Base-by-base conservation (phyloP, 805 yeast species). In the Saccharomycopsis amapae region DNA sequence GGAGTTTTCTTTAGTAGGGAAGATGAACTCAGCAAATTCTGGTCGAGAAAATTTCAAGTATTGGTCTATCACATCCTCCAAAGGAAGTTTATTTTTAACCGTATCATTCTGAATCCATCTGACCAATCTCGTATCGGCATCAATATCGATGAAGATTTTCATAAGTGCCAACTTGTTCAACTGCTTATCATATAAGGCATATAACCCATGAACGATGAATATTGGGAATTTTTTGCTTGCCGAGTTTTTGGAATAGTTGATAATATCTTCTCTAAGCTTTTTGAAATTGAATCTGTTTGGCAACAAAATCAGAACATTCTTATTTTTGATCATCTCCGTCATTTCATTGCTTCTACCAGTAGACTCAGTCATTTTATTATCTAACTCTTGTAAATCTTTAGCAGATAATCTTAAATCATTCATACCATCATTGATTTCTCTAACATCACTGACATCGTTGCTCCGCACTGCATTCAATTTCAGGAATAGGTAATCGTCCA, bases 41-140 rank as follows among this genome's bases (percentile, higher is more conserved):
- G 77, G 71, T 46, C 86, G 68, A 2, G 85, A 75, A 3, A 65
- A 62, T 38, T 67, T 69, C 34, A 85, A 60, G 59, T 85, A 85
- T 30, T 61, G 45, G 32, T 65, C 63, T 28, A 71, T 42, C 15
- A 72, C 53, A 1, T 53, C 56, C 9, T 55, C 59, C 5, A 68
- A 53, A 18, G 55, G 55, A 1, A 56, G 51, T 5, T 55, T 57
- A 4, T 50, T 50, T 7, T 49, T 54, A 2, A 62, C 1, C 19
- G 38, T 25, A 31, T 48, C 30, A 51, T 59, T 10, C 53, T 45
- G 9, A 39, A 85, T 81, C 83, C 93, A 78, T 53, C 95, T 73
- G n/a, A 86, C 79, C 34, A 89, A 65, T 45, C 96, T 65, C 4
- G 83, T 78, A 61, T 89, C 97, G 1, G 90, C 78, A 62, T 89